A percentile compares a stretch with the other conserved stretches of the same genome.
phyloP scores from a whole-genome alignment of 2,329 filamentous ascomycete genomes.

The Aaosphaeria pasadenensis region DNA sequence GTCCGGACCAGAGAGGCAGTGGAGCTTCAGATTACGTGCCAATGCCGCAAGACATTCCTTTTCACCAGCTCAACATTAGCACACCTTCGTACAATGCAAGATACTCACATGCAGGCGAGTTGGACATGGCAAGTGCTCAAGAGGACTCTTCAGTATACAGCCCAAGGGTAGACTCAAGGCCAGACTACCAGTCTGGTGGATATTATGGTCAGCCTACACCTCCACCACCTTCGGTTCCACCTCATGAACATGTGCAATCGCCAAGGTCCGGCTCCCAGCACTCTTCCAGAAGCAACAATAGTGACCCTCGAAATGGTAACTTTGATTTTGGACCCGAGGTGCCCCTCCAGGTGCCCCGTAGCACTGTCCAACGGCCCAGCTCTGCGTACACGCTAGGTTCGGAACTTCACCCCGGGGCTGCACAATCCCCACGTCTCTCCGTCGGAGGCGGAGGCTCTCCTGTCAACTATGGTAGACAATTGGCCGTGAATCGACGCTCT shows the following conservation, averaged over 20 bases:
- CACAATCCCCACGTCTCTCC: conserved; percentile 52
- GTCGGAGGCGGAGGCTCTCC: conserved; percentile 45
- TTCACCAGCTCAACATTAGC: conserved; percentile 32
- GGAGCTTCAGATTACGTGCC: conserved; percentile 15
- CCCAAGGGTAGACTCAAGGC: conserved; percentile 11
- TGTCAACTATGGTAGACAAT: conserved; percentile 43
- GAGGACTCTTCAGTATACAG: conserved; percentile 19
- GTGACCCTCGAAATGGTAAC: conserved; percentile 19
- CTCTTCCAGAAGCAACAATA: conserved; percentile 29
- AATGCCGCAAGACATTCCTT: conserved; percentile 31
- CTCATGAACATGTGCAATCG: conserved; percentile 24
- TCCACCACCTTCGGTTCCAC: conserved; percentile 18
- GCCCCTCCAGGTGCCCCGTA: conserved; percentile 46
- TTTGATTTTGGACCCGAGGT: conserved; percentile 26
- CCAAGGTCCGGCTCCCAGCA: conserved; percentile 25
- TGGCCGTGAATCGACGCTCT: conserved; percentile 53
- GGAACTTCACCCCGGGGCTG: conserved; percentile 63
- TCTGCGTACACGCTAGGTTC: conserved; percentile 76
- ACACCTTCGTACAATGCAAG: conserved; percentile 26
- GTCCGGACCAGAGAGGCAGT: conserved; percentile 19
- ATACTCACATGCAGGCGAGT: conserved; percentile 30
- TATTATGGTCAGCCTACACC: conserved; percentile 8
- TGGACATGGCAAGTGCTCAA: conserved; percentile 25
- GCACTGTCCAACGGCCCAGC: conserved; percentile 64
- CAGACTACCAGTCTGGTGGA: conserved; percentile 13